Percentiles rank a stretch among this genome's conserved stretches.
Conservation (phyloP, 2,329 filamentous ascomycete species). For the Hypomyces perniciosus region DNA sequence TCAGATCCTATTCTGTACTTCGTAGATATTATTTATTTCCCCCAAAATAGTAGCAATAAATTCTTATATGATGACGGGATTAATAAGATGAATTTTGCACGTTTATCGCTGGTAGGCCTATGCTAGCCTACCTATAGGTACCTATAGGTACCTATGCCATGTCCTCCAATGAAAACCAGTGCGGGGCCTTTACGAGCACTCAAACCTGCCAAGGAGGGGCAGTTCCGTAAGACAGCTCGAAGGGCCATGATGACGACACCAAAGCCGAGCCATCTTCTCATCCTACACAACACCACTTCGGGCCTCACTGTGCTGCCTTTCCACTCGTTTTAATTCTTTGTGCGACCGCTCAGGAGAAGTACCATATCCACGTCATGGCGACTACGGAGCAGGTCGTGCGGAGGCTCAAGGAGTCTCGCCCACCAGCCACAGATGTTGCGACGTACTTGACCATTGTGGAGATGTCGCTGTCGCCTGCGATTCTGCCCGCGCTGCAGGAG, state of each 20-base stretch:
- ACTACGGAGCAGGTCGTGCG: slow-evolving; percentile 35
- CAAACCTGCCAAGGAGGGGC: not conserved
- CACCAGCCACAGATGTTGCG: slow-evolving; percentile 57
- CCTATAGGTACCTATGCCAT: too few species aligned
- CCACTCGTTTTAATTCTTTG: too few species aligned
- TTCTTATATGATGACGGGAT: too few species aligned
- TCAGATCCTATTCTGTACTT: too few species aligned
- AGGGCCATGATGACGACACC: not conserved
- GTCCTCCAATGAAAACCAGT: not conserved
- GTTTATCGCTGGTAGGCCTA: not conserved
- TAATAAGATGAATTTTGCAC: not conserved
- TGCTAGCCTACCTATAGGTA: not conserved
- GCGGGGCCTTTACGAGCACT: not conserved
- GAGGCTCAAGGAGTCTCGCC: slow-evolving; percentile 43
- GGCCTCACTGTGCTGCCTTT: too few species aligned
- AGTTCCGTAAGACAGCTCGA: not conserved
- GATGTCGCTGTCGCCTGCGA: slow-evolving; percentile 61
- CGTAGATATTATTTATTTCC: too few species aligned
- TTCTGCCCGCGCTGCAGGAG: slow-evolving; percentile 61
- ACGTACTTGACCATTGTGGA: slow-evolving; percentile 76
- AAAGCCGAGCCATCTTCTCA: not conserved
- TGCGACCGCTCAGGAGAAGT: too few species aligned
- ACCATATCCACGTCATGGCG: slow-evolving; percentile 20
- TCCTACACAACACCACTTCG: too few species aligned
- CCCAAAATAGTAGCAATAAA: too few species aligned